phyloP scores from a whole-genome alignment of 78 protist species.

The Isochrysis galbana region DNA sequence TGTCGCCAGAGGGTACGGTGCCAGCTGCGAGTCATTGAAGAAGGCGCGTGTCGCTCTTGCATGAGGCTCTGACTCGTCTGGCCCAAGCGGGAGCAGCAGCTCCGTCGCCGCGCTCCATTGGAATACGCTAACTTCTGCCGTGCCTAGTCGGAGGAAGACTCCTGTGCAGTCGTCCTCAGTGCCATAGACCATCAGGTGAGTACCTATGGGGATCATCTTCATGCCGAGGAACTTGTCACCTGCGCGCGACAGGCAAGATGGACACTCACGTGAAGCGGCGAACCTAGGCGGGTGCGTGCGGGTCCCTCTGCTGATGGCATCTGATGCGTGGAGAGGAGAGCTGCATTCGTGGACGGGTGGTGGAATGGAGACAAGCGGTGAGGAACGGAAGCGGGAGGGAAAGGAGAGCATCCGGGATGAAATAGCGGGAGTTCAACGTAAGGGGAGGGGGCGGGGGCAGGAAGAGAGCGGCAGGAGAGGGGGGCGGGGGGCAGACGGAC shows the following conservation, averaged over 20 bases:
- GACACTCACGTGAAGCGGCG: not conserved
- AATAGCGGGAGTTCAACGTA: not conserved
- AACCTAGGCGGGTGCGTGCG: not conserved
- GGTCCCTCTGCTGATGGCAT: not conserved
- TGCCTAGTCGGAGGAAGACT: not conserved
- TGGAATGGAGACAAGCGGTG: not conserved
- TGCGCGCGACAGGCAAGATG: too few relatives aligned
- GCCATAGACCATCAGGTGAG: not conserved
- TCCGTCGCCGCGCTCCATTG: not conserved
- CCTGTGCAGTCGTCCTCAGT: not conserved
- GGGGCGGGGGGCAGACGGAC: too few relatives aligned
- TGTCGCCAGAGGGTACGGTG: not conserved
- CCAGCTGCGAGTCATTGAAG: not conserved
- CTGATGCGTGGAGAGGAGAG: not conserved
- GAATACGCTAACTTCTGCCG: not conserved
- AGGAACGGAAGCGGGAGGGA: not conserved
- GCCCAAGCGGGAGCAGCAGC: not conserved
- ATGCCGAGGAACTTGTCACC: not conserved
- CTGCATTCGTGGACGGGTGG: not conserved
- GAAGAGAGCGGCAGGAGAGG: too few relatives aligned
- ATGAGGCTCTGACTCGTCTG: not conserved
- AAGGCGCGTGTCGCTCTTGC: too few relatives aligned
- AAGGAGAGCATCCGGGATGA: not conserved
- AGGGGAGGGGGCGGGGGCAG: not conserved
- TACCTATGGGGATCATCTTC: not conserved